A percentile compares a stretch with the other conserved stretches of the same genome.
These are phyloP conservation scores for Dactylellina haptotyla DNA, from an alignment of 2,329 filamentous ascomycete species.

Conservation along the genomic window DNA sequence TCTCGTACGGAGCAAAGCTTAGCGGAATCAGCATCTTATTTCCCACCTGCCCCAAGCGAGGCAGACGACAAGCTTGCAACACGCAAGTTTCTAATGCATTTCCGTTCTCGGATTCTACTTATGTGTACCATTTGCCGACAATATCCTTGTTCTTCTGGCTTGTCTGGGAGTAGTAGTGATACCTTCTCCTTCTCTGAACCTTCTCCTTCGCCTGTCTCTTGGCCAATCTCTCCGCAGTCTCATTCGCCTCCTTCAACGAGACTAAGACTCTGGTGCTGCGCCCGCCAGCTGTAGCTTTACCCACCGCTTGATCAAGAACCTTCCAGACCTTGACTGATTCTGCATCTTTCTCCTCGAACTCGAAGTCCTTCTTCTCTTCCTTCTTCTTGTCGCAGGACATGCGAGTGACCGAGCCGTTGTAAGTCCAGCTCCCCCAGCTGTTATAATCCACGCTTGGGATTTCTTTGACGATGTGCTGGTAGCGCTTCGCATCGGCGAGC, in stretches of 20 bases:
- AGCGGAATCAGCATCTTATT: not conserved
- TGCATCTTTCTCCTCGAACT: not conserved
- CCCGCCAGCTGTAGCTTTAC: conserved; percentile 1
- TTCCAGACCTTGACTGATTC: conserved; percentile 34
- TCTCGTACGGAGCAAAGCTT: not conserved
- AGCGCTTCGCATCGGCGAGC: conserved; percentile 50
- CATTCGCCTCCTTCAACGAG: conserved; percentile 45
- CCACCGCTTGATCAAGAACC: conserved; percentile 12
- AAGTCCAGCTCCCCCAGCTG: conserved; percentile 15
- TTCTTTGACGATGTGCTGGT: conserved; percentile 31
- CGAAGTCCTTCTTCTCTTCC: conserved; percentile 13
- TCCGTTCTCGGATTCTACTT: not conserved
- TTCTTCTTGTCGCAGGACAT: conserved; percentile 4
- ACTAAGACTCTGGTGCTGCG: conserved; percentile 19
- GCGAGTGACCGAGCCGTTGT: not conserved
- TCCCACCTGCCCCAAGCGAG: not conserved
- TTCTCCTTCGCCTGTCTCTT: conserved; percentile 27
- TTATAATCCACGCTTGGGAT: conserved; percentile 21
- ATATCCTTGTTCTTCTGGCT: conserved; percentile 12
- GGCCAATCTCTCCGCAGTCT: conserved; percentile 41
- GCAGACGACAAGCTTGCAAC: not conserved
- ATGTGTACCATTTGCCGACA: conserved; percentile 16
- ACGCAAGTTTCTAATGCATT: conserved; percentile 8
- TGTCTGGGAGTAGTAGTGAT: not conserved
- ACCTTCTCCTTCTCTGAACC: conserved; percentile 5